Evolutionary conservation across 352 stramenopile species (phyloP).

Genomic region (Phytophthora constricta): DNA sequence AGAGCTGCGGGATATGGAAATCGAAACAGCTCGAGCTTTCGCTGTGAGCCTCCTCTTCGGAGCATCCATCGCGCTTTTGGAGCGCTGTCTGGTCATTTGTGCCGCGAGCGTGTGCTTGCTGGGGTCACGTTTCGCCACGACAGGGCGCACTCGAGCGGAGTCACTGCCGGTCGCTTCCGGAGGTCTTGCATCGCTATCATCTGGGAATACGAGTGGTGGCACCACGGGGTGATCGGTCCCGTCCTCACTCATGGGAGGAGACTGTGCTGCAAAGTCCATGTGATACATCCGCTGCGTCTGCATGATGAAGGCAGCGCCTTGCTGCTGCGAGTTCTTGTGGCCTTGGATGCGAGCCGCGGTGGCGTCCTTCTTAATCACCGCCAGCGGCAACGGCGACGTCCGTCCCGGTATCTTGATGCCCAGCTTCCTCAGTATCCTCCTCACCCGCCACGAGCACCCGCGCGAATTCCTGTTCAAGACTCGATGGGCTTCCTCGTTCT

Average conservation of each 20-base stretch:
- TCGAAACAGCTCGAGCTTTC: slow-evolving; percentile 21
- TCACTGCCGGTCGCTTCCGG: not conserved
- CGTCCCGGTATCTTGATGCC: slow-evolving; percentile 12
- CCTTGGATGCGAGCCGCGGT: slow-evolving; percentile 62
- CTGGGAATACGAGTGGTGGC: slow-evolving; percentile 13
- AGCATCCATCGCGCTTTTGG: slow-evolving; percentile 26
- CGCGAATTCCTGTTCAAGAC: slow-evolving; percentile 14
- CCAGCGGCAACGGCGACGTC: slow-evolving; percentile 59
- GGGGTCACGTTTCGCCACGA: slow-evolving; percentile 18
- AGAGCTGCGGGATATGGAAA: slow-evolving; percentile 22
- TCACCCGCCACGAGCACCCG: slow-evolving; percentile 9
- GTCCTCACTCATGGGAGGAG: slow-evolving; percentile 9
- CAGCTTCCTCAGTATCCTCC: slow-evolving; percentile 18
- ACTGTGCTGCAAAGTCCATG: slow-evolving; percentile 44
- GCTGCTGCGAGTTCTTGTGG: slow-evolving; percentile 82
- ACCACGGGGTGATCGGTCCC: not conserved
- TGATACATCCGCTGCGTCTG: slow-evolving; percentile 69
- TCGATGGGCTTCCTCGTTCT: slow-evolving; percentile 7
- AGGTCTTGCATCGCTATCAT: not conserved
- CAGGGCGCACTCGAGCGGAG: not conserved
- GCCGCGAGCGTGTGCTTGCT: slow-evolving; percentile 26
- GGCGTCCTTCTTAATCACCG: slow-evolving; percentile 78
- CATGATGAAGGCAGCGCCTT: slow-evolving; percentile 68
- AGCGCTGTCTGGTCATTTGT: slow-evolving; percentile 30
- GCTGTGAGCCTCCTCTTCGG: slow-evolving; percentile 10